Evolutionary conservation across 805 yeast species (phyloP).

Genomic region (Nakazawaea siamensis): DNA sequence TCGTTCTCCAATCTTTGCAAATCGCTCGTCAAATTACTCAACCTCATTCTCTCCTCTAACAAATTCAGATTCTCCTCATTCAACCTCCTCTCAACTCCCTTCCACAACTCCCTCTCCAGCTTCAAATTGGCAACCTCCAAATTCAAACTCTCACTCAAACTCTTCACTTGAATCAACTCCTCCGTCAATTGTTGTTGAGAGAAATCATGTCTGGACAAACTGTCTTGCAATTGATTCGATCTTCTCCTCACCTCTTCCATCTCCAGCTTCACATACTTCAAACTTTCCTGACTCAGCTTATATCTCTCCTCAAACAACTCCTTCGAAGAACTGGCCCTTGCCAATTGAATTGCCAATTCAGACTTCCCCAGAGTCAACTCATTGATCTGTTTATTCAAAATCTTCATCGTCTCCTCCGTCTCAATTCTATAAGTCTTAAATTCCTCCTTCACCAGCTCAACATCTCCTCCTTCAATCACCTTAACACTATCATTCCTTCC

Average conservation of each 20-base stretch:
- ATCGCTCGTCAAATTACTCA: conserved; percentile 49
- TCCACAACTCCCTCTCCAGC: conserved; percentile 48
- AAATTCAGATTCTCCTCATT: conserved; percentile 43
- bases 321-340: conserved; percentile 46
- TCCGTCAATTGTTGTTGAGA: conserved; percentile 40
- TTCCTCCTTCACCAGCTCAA: conserved; percentile 23
- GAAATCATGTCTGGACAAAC: conserved; percentile 36
- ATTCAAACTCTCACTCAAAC: conserved; percentile 33
- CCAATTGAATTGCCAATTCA: conserved; percentile 37
- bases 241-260: conserved; percentile 33
- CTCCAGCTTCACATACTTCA: conserved; percentile 35
- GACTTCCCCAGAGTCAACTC: conserved; percentile 32
- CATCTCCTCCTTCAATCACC: conserved; percentile 10
- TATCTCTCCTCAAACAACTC: conserved; percentile 47
- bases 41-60: conserved; percentile 47
- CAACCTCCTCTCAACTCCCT: conserved; percentile 39
- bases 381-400: conserved; percentile 40
- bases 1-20: conserved; percentile 57
- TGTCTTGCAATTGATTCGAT: conserved; percentile 31
- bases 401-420: conserved; percentile 32
- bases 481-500: neutral
- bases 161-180: conserved; percentile 47
- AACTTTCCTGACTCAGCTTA: conserved; percentile 29
- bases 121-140: conserved; percentile 38
- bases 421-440: conserved; percentile 32